Conservation (phyloP, 148 eudicot genomes). For the Polygonum maritimum region DNA sequence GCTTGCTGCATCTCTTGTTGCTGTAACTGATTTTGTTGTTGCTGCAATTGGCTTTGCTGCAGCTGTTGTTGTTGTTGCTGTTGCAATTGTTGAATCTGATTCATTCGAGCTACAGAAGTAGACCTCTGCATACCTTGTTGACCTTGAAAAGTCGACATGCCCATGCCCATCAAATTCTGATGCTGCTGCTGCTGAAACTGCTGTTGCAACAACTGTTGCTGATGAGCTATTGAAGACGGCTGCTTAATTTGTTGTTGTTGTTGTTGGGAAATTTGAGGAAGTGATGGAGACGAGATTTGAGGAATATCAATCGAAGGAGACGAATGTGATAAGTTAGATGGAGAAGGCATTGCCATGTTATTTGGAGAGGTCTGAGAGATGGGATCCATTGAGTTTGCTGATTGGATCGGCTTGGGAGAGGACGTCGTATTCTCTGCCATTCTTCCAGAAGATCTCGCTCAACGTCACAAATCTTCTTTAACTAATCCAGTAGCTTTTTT, state of each 20-base stretch:
- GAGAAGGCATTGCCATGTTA: constrained; percentile 24
- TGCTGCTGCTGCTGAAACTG: constrained; percentile 23
- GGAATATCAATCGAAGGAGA: constrained; percentile 45
- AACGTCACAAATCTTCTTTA: background rate
- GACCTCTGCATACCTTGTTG: constrained; percentile 29
- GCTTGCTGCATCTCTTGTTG: constrained; percentile 25
- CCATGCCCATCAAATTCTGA: constrained; percentile 31
- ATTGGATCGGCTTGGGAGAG: constrained; percentile 39
- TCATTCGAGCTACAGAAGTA: constrained; percentile 27
- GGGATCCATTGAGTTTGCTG: constrained; percentile 29
- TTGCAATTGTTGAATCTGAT: constrained; percentile 23
- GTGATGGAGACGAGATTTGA: constrained; percentile 34
- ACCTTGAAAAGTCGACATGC: constrained; percentile 18
- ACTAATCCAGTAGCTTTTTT: background rate
- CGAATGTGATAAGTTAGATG: constrained; percentile 36
- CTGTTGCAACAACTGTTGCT: constrained; percentile 29
- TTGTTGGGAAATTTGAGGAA: constrained; percentile 39
- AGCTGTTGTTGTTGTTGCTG: constrained; percentile 16
- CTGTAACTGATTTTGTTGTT: constrained; percentile 18
- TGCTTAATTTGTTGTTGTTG: constrained; percentile 23
- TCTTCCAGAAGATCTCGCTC: background rate
- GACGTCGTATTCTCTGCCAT: constrained; percentile 44
- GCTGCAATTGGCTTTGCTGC: constrained; percentile 14
- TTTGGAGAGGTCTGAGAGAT: constrained; percentile 19
- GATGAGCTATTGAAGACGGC: background rate